Conservation (phyloP, 768 basidiomycete genomes). For the Boletus insuetus region DNA sequence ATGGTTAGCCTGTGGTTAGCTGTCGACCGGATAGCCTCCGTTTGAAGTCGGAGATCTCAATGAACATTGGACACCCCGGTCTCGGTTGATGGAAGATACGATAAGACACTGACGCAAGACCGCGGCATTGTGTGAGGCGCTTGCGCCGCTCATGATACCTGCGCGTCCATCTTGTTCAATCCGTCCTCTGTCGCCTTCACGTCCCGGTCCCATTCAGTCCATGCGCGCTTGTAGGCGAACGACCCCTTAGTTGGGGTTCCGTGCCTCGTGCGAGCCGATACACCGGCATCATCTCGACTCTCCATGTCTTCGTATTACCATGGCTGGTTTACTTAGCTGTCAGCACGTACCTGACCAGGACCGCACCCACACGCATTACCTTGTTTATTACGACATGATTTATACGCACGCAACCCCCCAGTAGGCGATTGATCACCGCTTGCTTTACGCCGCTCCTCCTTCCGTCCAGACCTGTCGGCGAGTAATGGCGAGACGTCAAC, state of each 20-base stretch:
- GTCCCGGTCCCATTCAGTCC: constrained; percentile 54
- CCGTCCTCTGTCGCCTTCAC: constrained; percentile 38
- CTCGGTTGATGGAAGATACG: constrained; percentile 48
- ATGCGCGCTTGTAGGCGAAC: constrained; percentile 62
- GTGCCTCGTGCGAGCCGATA: constrained; percentile 76
- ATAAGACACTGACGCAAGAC: constrained; percentile 75
- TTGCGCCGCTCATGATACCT: constrained; percentile 43
- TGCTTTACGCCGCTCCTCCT: constrained; percentile 24
- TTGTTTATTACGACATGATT: constrained; percentile 45
- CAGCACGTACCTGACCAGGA: constrained; percentile 26
- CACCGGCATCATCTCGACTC: constrained; percentile 54
- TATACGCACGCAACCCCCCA: constrained; percentile 31
- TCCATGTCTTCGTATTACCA: constrained; percentile 20
- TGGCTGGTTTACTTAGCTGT: constrained; percentile 23
- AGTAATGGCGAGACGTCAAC: constrained; percentile 27
- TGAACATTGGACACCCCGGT: constrained; percentile 53
- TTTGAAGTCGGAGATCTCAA: constrained; percentile 34
- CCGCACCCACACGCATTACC: constrained; percentile 26
- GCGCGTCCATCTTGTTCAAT: constrained; percentile 48
- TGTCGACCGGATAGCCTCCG: constrained; percentile 12
- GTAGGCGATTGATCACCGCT: constrained; percentile 48
- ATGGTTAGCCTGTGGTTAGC: constrained; percentile 43
- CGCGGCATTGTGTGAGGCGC: constrained; percentile 53
- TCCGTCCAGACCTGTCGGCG: constrained; percentile 16
- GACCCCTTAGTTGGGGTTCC: constrained; percentile 83